Evolutionary conservation across 164 flowering plant genomes (phyloP), one percentile per base, ranked within the genome.

Genomic region (Berberis thunbergii): DNA sequence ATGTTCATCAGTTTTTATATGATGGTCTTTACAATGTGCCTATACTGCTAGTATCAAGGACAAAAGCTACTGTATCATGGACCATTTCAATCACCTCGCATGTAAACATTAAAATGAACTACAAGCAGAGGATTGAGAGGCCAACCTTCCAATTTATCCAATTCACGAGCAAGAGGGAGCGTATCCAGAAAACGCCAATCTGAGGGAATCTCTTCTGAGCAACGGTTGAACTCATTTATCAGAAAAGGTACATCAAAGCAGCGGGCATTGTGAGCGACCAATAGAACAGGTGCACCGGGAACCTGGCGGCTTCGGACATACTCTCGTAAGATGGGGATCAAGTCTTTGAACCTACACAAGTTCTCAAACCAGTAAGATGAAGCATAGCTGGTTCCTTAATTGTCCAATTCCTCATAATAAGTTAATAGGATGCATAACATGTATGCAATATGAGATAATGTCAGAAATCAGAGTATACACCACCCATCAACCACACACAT

Each of bases 241-340:
- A 94, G 60, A 65, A 94, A 88, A 39, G 95, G 97, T 7, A 88
- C 84, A 75, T 94, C 98, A 67, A 94, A 94, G 62, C 63, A 26
- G 3, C 86, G 84, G 52, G 79, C 93, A 77, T 94, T 94, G 68
- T 94, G 98, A 57, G 89, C 90, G 13, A 87, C 82, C 70, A 63
- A 75, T 41, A 90, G 50, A 48, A 88, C 81, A 63, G 71, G 71
- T 13, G 89, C 86, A 11, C 84, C 88, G 45, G 91, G 83, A 65
- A 77, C 80, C 72, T 84, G 86, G 49, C 97, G 91, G 77, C 93
- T 90, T 69, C 43, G 60, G 13, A 94, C 77, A 69, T 74, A 94
- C 60, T 77, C 75, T 63, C 72, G 53, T 61, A 94, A 71, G 61
- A 88, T 81, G 9, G 97, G 98, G 73, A 86, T 75, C 70, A 94